These are phyloP conservation scores for Mycogone perniciosa DNA, from an alignment of 2,329 filamentous ascomycete genomes.

Conservation along the genomic window DNA sequence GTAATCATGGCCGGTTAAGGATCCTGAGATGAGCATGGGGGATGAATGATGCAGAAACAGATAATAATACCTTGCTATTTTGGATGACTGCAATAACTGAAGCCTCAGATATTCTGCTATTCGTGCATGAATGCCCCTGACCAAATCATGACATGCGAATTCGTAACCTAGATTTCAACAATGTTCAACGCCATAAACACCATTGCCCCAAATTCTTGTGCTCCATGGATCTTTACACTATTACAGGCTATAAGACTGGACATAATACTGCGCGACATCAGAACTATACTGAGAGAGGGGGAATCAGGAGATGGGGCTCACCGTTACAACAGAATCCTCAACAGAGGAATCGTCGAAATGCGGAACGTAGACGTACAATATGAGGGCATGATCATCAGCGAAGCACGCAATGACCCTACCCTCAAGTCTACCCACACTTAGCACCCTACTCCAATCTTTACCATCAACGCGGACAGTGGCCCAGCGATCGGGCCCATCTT, in stretches of 20 bases:
- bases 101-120: background rate
- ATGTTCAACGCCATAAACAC: background rate
- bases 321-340: constrained; percentile 71
- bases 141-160: background rate
- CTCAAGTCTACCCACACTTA: constrained; percentile 84
- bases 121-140: background rate
- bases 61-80: constrained; percentile 6
- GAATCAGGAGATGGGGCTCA: constrained; percentile 33
- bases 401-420: constrained; percentile 92
- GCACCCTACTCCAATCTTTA: constrained; percentile 87
- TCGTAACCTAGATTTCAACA: background rate
- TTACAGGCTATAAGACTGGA: constrained; percentile 36
- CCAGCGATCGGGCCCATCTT: constrained; percentile 75
- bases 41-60: constrained; percentile 6
- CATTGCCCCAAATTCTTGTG: background rate
- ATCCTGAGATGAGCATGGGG: no score
- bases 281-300: background rate
- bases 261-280: constrained; percentile 34
- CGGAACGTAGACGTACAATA: constrained; percentile 75
- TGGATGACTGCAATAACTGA: background rate
- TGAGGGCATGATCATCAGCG: constrained; percentile 70
- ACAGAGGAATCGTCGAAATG: constrained; percentile 59
- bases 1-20: constrained; percentile 2
- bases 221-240: background rate
- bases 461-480: constrained; percentile 87